Base-by-base conservation (phyloP, 192 early-diverging fungal species). In the Rhizophagus sp. region DNA sequence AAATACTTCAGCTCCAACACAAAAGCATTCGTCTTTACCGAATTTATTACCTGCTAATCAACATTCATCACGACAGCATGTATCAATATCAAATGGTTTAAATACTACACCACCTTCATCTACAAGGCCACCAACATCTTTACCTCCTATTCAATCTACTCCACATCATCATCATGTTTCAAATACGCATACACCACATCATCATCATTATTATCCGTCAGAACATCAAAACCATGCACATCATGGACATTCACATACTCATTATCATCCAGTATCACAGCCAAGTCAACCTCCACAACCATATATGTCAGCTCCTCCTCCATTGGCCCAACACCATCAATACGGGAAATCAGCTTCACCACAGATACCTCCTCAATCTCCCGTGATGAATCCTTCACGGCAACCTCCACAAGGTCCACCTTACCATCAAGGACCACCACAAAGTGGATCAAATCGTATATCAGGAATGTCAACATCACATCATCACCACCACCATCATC, bases 111-210 rank as follows among this genome's bases (percentile, higher is more conserved):
- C 30, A 77, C 25, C 73, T 22, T 44, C 75, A 66, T 44, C 75
- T n/a, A 17, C 49, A 47, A 74, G 24, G 17, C 6, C n/a, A 73
- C 24, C 41, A 10, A 71, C 69, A 41, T 1, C 72, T 62, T 30
- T 77, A 65, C 75, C 75, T 22, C 75, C 75, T 49, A 77, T 77
- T n/a, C 75, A 77, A 77, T 17, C 62, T 3, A 2, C 44, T 19
- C 30, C 34, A 64, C 36, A 65, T 8, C 77, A 66, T 49, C 77
- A 78, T 78, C 77, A 78, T 78, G 39, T 44, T 57, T 62, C 61
- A 9, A 27, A 41, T n/a, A 24, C 74, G 11, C 50, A 44, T 52
- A 5, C 76, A 25, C 64, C 30, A 15, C 76, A 78, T 78, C 36
- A 44, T 44, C 75, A 64, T 78, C 76, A 50, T 78, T 27, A 78